These are phyloP conservation scores for Acrodontium crateriforme DNA, from an alignment of 2,329 filamentous ascomycete species.

Conservation along the genomic window DNA sequence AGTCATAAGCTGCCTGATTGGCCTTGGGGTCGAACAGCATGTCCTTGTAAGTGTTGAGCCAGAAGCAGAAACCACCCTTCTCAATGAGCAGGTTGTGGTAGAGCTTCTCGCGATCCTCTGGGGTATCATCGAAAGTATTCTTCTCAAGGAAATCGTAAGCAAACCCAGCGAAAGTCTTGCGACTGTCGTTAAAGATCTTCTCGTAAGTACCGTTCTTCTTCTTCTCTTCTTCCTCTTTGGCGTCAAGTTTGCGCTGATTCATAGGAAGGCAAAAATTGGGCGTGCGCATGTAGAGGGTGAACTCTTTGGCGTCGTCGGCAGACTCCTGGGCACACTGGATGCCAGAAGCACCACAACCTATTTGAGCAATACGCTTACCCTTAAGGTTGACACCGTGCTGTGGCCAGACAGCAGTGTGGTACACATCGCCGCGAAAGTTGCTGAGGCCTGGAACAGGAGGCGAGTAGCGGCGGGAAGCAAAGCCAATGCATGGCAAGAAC, in stretches of 20 bases:
- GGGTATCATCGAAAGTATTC: constrained; percentile 33
- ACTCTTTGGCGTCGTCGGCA: constrained; percentile 37
- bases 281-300: constrained; percentile 36
- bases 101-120: constrained; percentile 35
- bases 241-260: constrained; percentile 29
- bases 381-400: constrained; percentile 37
- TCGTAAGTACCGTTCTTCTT: constrained; percentile 26
- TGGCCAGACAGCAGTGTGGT: constrained; percentile 41
- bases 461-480: constrained; percentile 45
- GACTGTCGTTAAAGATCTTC: constrained; percentile 13
- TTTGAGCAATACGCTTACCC: constrained; percentile 45
- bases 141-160: constrained; percentile 40
- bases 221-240: constrained; percentile 39
- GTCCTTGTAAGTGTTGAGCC: constrained; percentile 26
- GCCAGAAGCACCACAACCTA: constrained; percentile 51
- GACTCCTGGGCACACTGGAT: constrained; percentile 50
- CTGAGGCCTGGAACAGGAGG: constrained; percentile 46
- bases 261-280: constrained; percentile 52
- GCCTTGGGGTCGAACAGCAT: constrained; percentile 23
- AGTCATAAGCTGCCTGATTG: constrained; percentile 26
- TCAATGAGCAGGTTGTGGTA: constrained; percentile 14
- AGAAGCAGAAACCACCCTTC: constrained; percentile 30
- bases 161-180: constrained; percentile 40
- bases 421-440: constrained; percentile 44
- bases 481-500: constrained; percentile 41